These are phyloP conservation scores for Luzula sylvatica DNA, from an alignment of 176 grass and related monocot species.

Conservation along the genomic window DNA sequence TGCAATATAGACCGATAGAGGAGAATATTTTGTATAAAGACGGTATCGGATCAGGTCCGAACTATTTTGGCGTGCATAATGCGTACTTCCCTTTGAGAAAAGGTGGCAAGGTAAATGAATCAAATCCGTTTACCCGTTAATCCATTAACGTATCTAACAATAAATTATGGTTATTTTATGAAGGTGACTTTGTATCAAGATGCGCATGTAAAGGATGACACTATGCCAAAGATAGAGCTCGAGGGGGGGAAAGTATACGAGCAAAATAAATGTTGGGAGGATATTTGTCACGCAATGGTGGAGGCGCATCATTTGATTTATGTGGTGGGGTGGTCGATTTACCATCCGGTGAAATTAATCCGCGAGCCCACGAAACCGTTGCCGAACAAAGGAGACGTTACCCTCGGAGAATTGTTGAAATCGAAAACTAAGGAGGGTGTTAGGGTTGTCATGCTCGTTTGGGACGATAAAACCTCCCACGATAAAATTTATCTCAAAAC, in stretches of 20 bases:
- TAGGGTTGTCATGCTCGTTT: constrained; percentile 84
- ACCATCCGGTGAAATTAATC: constrained; percentile 60
- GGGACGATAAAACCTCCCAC: constrained; percentile 95
- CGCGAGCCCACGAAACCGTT: constrained; percentile 48
- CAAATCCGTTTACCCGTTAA: neutral
- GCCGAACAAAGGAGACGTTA: constrained; percentile 36
- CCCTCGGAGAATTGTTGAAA: constrained; percentile 69
- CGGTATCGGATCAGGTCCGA: constrained; percentile 35
- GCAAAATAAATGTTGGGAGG: constrained; percentile 92
- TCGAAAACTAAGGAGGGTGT: constrained; percentile 79
- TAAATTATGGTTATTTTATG: neutral
- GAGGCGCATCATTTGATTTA: constrained; percentile 94
- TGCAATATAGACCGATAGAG: constrained; percentile 65
- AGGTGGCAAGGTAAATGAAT: constrained; percentile 31
- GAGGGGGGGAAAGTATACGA: constrained; percentile 54
- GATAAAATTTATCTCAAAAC: constrained; percentile 93
- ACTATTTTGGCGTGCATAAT: constrained; percentile 67
- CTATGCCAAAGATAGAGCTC: constrained; percentile 50
- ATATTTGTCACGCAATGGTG: constrained; percentile 79
- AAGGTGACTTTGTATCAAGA: constrained; percentile 75
- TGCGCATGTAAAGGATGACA: constrained; percentile 69
- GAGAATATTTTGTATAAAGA: constrained; percentile 47
- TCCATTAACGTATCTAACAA: neutral
- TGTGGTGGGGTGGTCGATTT: constrained; percentile 80
- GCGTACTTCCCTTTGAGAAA: constrained; percentile 82